A percentile compares a stretch with the other conserved stretches of the same genome.
phyloP scores from a whole-genome alignment of 192 early-diverging fungal genomes.

The Dissophora ornata region DNA sequence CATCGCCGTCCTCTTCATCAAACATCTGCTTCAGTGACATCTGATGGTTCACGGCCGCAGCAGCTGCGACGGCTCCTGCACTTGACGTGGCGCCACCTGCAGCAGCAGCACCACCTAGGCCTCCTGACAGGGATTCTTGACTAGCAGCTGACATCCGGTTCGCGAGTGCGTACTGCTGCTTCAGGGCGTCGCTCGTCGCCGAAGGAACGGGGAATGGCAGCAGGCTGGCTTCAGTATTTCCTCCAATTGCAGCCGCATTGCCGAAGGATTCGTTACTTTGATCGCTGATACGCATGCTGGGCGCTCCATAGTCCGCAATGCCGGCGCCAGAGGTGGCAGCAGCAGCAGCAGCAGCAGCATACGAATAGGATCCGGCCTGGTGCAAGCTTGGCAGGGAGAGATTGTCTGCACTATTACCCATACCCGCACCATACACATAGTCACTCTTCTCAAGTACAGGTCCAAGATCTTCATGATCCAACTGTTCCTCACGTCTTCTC shows the following conservation, averaged over 20 bases:
- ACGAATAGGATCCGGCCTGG: not conserved
- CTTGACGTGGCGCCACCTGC: not conserved
- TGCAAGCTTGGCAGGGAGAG: conserved; percentile 3
- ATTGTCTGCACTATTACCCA: conserved; percentile 9
- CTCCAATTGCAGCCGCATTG: not conserved
- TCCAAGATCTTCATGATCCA: not conserved
- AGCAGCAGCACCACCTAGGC: too few relatives aligned
- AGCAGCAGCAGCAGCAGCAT: conserved; percentile 7
- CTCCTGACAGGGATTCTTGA: conserved; percentile 18
- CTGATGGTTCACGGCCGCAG: conserved; percentile 40
- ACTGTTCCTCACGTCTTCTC: conserved; percentile 11
- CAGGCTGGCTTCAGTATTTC: not conserved
- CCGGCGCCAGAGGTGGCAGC: too few relatives aligned
- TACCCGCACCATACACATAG: not conserved
- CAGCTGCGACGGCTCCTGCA: not conserved
- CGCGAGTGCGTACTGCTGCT: conserved; percentile 33
- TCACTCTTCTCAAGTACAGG: conserved; percentile 14
- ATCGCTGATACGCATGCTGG: not conserved
- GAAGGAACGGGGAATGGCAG: conserved; percentile 29
- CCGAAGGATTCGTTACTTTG: not conserved
- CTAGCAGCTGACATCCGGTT: conserved; percentile 23
- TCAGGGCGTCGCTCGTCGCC: conserved; percentile 27
- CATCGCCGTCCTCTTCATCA: conserved; percentile 20
- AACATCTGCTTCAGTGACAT: conserved; percentile 27
- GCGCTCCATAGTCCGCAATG: too few relatives aligned